Evolutionary conservation across 179 eudicot species (phyloP).

Genomic region (Beta corolliflora): DNA sequence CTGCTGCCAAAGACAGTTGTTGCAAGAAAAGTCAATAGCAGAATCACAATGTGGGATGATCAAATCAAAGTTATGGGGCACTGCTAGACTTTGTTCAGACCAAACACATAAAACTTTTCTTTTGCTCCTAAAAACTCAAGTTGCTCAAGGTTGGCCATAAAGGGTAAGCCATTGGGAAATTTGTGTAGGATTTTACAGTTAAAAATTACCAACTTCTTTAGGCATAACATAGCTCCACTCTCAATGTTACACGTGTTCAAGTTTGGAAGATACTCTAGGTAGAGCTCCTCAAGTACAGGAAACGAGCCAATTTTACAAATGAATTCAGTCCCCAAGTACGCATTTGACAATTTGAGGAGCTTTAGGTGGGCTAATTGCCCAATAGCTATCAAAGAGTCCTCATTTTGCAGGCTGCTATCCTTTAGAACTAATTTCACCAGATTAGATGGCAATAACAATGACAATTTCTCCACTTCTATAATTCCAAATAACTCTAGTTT

Average conservation of each 20-base stretch:
- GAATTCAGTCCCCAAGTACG: constrained; percentile 3
- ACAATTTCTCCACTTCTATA: not conserved
- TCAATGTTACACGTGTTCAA: constrained; percentile 29
- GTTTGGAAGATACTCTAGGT: not conserved
- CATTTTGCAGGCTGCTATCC: constrained; percentile 3
- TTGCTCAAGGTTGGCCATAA: too few relatives aligned
- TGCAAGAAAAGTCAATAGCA: constrained; percentile 38
- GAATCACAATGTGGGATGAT: constrained; percentile 45
- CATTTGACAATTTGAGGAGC: constrained; percentile 21
- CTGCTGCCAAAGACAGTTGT: constrained; percentile 40
- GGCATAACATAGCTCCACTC: constrained; percentile 32
- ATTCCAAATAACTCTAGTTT: constrained; percentile 20
- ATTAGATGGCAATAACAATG: constrained; percentile 26
- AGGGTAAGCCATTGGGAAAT: constrained; percentile 45
- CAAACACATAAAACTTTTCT: too few relatives aligned
- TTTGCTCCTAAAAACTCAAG: too few relatives aligned
- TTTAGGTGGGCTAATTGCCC: too few relatives aligned
- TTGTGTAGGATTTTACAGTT: constrained; percentile 12
- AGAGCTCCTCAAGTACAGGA: constrained; percentile 25
- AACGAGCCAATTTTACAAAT: constrained; percentile 22
- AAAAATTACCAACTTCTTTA: constrained; percentile 20
- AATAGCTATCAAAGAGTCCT: constrained; percentile 17
- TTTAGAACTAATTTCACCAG: constrained; percentile 20
- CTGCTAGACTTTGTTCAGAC: too few relatives aligned
- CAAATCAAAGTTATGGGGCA: constrained; percentile 46